phyloP scores from a whole-genome alignment of 2,329 filamentous ascomycete genomes.

The Anthostomella pinea region DNA sequence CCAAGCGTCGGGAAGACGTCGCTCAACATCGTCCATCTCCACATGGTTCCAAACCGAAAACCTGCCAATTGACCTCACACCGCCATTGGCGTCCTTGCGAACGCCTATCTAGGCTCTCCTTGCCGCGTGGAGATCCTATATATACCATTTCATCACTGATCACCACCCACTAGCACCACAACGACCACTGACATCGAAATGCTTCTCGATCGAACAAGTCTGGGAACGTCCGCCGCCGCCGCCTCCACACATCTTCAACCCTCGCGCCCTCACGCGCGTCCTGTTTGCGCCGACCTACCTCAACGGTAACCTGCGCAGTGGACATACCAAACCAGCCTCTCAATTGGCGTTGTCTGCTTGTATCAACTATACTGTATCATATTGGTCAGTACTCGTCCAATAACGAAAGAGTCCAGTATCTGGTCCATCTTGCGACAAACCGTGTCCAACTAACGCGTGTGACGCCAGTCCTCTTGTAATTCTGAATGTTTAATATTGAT shows the following conservation, averaged over 20 bases:
- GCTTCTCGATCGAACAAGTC: constrained; percentile 29
- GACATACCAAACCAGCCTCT: constrained; percentile 23
- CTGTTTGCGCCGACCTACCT: constrained; percentile 21
- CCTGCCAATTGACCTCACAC: constrained; percentile 26
- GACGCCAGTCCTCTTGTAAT: constrained; percentile 29
- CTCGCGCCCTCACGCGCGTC: constrained; percentile 16
- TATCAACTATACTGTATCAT: constrained; percentile 38
- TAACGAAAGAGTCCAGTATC: constrained; percentile 14
- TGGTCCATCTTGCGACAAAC: constrained; percentile 11
- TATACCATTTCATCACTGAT: constrained; percentile 20
- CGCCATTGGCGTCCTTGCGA: constrained; percentile 23
- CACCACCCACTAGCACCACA: constrained; percentile 17
- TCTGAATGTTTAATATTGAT: constrained; percentile 32
- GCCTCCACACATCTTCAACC: constrained; percentile 17
- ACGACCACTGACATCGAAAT: constrained; percentile 33
- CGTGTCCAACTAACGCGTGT: constrained; percentile 21
- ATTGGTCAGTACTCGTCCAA: constrained; percentile 41
- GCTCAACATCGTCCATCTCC: constrained; percentile 24
- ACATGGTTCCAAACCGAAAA: constrained; percentile 26
- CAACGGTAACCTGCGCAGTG: constrained; percentile 1
- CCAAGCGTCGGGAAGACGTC: constrained; percentile 4
- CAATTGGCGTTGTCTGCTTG: constrained; percentile 27
- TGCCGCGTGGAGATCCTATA: constrained; percentile 25
- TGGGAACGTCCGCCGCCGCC: constrained; percentile 23
- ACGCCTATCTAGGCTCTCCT: constrained; percentile 19